Evolutionary conservation across 225 moss, liverwort and hornwort genomes (phyloP), one percentile per base, ranked within the genome.

Genomic region (Sphagnum contortum): DNA sequence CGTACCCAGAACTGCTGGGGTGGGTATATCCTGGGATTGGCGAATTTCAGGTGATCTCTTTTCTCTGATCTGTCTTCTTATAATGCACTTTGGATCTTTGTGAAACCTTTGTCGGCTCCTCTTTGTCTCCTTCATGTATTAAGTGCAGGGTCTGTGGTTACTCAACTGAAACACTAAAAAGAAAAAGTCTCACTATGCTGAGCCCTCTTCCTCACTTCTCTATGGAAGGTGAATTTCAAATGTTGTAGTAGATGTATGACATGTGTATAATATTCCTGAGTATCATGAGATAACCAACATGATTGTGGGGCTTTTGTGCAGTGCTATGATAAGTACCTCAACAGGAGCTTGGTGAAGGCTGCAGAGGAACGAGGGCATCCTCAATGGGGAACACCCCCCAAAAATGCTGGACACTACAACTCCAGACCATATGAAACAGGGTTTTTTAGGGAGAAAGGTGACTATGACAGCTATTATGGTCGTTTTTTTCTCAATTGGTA

Each of bases 401-500:
- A 75, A 46, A 90, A 86, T 54, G 69, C 82, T 57, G 90, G 92
- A 47, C 70, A 70, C 3, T 90, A 88, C 70, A 93, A 93, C 57
- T 69, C 64, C 49, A 78, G 69, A 53, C 88, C 90, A 6, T 88
- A 86, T 62, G 83, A 84, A n/a, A 82, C 86, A 56, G 82, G 74
- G 49, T 90, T 93, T 76, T 93, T 88, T 72, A 76, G 77, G 66
- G 90, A 93, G 48, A 85, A 83, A 71, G 92, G 92, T 45, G 92
- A 93, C 29, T 93, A 88, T 57, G 86, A 93, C 69, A 90, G 88
- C 59, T 86, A 88, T 59, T 93, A 90, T 61, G 92, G 92, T 49
- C 88, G 88, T 14, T 93, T 93, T 71, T 90, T 90, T 66, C 68
- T 93, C 55, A 71, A 64, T 59, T 93, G 92, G 92, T 93, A 93